Evolutionary conservation across 768 basidiomycete genomes (phyloP).

Genomic region (Pilatotrama ljubarskyi): DNA sequence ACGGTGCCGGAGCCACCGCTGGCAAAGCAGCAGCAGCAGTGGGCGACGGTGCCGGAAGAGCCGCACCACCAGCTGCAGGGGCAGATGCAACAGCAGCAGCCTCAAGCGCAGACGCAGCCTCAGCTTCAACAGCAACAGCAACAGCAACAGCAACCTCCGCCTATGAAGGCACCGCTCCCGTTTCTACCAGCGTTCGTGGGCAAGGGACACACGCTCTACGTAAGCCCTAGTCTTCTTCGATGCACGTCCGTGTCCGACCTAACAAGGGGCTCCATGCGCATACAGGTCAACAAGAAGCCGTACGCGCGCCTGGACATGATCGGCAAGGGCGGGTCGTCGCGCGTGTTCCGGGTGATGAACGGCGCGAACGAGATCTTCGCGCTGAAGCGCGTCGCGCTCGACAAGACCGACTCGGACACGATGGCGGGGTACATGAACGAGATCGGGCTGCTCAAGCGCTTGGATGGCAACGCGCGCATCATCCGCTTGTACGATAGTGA

Average conservation of each 20-base stretch:
- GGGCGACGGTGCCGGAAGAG: constrained; percentile 5
- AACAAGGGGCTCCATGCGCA: no score
- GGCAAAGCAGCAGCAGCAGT: constrained; percentile 17
- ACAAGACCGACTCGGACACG: constrained; percentile 86
- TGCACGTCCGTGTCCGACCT: not conserved
- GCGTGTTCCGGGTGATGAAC: constrained; percentile 89
- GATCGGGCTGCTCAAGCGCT: constrained; percentile 87
- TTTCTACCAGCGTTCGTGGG: not conserved
- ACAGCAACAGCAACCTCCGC: not conserved
- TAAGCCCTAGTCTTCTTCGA: not conserved
- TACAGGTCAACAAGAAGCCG: constrained; percentile 74
- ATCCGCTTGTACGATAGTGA: constrained; percentile 92
- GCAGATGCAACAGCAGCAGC: not conserved
- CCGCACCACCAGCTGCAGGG: constrained; percentile 4
- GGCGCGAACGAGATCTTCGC: constrained; percentile 78
- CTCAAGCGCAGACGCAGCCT: not conserved
- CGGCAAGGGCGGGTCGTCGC: constrained; percentile 94
- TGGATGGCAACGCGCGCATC: constrained; percentile 91
- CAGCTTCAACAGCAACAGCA: not conserved
- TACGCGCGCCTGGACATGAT: constrained; percentile 88
- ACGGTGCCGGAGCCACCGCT: constrained; percentile 63
- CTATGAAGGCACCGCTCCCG: constrained; percentile 12
- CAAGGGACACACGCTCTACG: constrained; percentile 8
- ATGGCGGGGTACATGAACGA: constrained; percentile 96
- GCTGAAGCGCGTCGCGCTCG: constrained; percentile 89